Evolutionary conservation across 352 stramenopile genomes (phyloP).

Genomic region (Globisporangium splendens): DNA sequence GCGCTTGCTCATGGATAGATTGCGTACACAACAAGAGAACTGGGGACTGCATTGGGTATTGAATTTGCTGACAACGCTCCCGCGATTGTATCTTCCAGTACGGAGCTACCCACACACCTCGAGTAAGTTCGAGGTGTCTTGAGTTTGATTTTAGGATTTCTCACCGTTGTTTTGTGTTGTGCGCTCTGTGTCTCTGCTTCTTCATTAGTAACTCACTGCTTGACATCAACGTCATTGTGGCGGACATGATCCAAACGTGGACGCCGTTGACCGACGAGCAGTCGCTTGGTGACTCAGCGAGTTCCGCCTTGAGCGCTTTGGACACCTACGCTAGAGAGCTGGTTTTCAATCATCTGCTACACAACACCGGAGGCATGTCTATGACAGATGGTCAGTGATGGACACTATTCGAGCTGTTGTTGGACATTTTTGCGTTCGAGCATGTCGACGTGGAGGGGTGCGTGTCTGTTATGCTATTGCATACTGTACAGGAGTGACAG

Average conservation of each 20-base stretch:
- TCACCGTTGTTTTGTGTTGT: not conserved
- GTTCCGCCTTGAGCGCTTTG: constrained; percentile 5
- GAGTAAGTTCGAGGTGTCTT: not conserved
- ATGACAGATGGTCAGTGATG: constrained; percentile 14
- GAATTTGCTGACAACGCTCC: constrained; percentile 24
- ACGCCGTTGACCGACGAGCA: not conserved
- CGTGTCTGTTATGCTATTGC: not conserved
- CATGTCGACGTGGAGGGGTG: constrained; percentile 36
- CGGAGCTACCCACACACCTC: constrained; percentile 4
- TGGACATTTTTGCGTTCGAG: constrained; percentile 36
- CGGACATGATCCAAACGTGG: not conserved
- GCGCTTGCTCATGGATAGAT: no score
- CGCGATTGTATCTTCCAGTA: constrained; percentile 9
- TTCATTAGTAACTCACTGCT: not conserved
- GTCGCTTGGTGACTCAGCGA: constrained; percentile 9
- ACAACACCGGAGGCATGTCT: not conserved
- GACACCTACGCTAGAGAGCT: constrained; percentile 24
- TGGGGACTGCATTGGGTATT: no score
- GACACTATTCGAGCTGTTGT: constrained; percentile 29
- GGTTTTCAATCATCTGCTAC: constrained; percentile 15
- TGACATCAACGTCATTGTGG: not conserved
- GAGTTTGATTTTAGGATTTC: not conserved
- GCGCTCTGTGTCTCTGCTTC: not conserved
- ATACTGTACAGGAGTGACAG: not conserved
- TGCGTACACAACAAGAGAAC: no score